Evolutionary conservation across 2,329 filamentous ascomycete species (phyloP).

Genomic region (Cordyceps farinosa): DNA sequence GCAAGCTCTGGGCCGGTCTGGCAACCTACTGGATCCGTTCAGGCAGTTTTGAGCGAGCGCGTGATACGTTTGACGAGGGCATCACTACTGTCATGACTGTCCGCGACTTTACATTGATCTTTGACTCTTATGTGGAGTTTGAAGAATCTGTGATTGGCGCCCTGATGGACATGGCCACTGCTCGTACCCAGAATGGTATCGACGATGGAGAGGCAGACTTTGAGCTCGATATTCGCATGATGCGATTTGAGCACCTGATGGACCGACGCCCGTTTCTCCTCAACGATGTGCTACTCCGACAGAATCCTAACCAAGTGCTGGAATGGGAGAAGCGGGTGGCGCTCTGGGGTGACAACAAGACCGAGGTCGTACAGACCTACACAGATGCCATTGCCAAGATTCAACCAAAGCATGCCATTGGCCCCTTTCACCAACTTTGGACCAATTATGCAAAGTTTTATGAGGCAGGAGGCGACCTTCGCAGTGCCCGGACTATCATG

Average conservation of each 20-base stretch:
- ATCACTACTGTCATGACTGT: constrained; percentile 99
- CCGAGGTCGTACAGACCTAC: constrained; percentile 90
- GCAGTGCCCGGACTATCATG: constrained; percentile 86
- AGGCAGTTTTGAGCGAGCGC: constrained; percentile 86
- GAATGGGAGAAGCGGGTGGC: constrained; percentile 98
- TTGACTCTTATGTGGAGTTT: constrained; percentile 94
- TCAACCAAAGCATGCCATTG: constrained; percentile 88
- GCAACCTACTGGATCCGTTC: constrained; percentile 96
- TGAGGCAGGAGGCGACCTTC: constrained; percentile 78
- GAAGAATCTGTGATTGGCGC: constrained; percentile 92
- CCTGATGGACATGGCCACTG: constrained; percentile 82
- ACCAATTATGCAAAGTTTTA: constrained; percentile 97
- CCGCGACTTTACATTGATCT: constrained; percentile 92
- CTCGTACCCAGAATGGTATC: constrained; percentile 72
- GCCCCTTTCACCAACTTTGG: constrained; percentile 93
- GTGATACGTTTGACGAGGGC: constrained; percentile 93
- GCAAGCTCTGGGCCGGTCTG: constrained; percentile 90
- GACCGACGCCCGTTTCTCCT: constrained; percentile 91
- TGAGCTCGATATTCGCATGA: constrained; percentile 93
- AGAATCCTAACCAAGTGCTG: constrained; percentile 92
- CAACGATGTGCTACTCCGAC: constrained; percentile 90
- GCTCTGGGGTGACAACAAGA: constrained; percentile 90
- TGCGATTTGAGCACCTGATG: constrained; percentile 98
- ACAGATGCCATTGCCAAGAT: constrained; percentile 91
- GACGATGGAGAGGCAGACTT: constrained; percentile 83